Evolutionary conservation across 2,329 filamentous ascomycete genomes (phyloP).

Genomic region (Xylariomycetidae sp.): DNA sequence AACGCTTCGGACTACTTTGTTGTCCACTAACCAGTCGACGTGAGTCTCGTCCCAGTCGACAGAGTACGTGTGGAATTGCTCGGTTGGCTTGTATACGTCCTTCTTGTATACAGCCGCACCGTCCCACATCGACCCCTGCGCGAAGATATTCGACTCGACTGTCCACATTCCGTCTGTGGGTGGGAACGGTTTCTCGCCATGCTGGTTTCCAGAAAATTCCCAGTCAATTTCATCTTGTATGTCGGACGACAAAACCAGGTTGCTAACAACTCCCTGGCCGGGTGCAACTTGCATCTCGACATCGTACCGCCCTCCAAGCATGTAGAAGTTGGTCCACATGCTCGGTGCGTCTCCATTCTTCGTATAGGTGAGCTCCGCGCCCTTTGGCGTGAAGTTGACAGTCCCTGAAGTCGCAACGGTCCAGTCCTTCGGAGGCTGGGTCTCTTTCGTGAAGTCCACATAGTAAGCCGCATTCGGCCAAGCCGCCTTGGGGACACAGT

Average conservation of each 20-base stretch:
- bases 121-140: slow-evolving; percentile 26
- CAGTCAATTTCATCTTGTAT: slow-evolving; percentile 27
- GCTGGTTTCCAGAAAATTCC: slow-evolving; percentile 27
- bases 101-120: slow-evolving; percentile 23
- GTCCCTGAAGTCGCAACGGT: slow-evolving; percentile 18
- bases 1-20: slow-evolving; percentile 21
- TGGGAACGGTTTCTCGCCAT: slow-evolving; percentile 23
- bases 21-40: slow-evolving; percentile 24
- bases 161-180: slow-evolving; percentile 21
- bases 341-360: slow-evolving; percentile 23
- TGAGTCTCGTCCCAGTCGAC: slow-evolving; percentile 26
- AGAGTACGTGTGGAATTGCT: slow-evolving; percentile 27
- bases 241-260: slow-evolving; percentile 23
- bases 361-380: slow-evolving; percentile 24
- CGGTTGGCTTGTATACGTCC: slow-evolving; percentile 19
- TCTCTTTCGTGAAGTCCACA: slow-evolving; percentile 27
- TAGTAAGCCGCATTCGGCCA: slow-evolving; percentile 21
- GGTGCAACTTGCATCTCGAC: slow-evolving; percentile 27
- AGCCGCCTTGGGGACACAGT: slow-evolving; percentile 23
- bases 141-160: slow-evolving; percentile 22
- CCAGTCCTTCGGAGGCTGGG: slow-evolving; percentile 17
- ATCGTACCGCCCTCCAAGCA: slow-evolving; percentile 26
- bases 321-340: slow-evolving; percentile 28
- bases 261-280: slow-evolving; percentile 25
- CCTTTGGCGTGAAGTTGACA: slow-evolving; percentile 21